Conservation (phyloP, 257 asterid genomes). For the Nicotiana benthamiana region DNA sequence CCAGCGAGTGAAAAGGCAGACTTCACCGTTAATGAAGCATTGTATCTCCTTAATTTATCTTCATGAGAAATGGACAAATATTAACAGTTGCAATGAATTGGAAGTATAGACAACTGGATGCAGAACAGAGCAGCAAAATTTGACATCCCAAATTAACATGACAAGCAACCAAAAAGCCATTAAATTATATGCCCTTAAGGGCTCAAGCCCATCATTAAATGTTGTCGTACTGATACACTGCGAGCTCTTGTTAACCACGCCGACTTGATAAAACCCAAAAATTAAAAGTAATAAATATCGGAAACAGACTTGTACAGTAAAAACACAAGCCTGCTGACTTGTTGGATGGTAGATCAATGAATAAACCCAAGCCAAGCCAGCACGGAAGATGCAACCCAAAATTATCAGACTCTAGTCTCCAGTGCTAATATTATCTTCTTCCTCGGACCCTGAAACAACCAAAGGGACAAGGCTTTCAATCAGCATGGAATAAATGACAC, state of each 20-base stretch:
- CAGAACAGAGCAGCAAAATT: not conserved
- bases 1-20: not conserved
- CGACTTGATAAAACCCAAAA: not conserved
- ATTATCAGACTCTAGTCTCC: slow-evolving; percentile 50
- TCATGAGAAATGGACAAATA: not conserved
- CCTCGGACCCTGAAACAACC: slow-evolving; percentile 80
- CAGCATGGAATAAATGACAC: not conserved
- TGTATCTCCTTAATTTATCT: not conserved
- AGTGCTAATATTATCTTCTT: slow-evolving; percentile 88
- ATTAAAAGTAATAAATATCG: not conserved
- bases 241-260: not conserved
- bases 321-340: slow-evolving; percentile 15
- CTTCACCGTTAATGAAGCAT: not conserved
- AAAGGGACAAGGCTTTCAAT: not conserved
- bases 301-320: slow-evolving; percentile 11
- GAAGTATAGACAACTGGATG: not conserved
- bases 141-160: not conserved
- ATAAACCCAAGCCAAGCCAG: slow-evolving; percentile 14
- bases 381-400: slow-evolving; percentile 9
- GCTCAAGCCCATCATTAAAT: not conserved
- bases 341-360: slow-evolving; percentile 8
- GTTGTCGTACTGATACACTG: not conserved
- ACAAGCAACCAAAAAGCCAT: not conserved
- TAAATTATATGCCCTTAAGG: not conserved
- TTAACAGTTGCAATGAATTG: not conserved